A percentile compares a stretch with the other conserved stretches of the same genome.
These are phyloP conservation scores for Metschnikowia lunata DNA, from an alignment of 805 yeast genomes.

Conservation along the genomic window DNA sequence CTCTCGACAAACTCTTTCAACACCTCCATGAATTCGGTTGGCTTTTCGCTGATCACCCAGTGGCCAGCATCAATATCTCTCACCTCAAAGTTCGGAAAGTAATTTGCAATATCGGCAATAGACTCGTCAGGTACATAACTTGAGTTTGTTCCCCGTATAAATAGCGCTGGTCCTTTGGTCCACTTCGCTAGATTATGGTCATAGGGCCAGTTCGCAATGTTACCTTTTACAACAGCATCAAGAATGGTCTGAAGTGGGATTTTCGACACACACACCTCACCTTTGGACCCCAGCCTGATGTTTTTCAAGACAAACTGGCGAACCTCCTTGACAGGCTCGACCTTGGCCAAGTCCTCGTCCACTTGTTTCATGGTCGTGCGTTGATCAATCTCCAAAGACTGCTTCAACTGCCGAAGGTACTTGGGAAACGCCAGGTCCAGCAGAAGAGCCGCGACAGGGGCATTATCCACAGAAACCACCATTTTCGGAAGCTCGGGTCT, in stretches of 20 bases:
- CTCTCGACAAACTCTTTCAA: slow-evolving; percentile 60
- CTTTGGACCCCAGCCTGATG: slow-evolving; percentile 42
- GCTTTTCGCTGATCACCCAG: slow-evolving; percentile 89
- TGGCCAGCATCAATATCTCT: slow-evolving; percentile 83
- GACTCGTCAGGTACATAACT: slow-evolving; percentile 79
- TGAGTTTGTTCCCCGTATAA: slow-evolving; percentile 75
- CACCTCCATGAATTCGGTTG: slow-evolving; percentile 62
- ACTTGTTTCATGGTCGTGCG: slow-evolving; percentile 60
- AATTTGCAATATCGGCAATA: slow-evolving; percentile 64
- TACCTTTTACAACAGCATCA: slow-evolving; percentile 57
- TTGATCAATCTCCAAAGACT: slow-evolving; percentile 46
- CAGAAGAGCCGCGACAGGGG: slow-evolving; percentile 64
- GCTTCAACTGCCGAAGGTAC: slow-evolving; percentile 60
- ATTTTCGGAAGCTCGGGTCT: slow-evolving; percentile 57
- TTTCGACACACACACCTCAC: slow-evolving; percentile 44
- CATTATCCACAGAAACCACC: slow-evolving; percentile 80
- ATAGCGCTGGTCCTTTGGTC: slow-evolving; percentile 63
- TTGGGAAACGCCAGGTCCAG: slow-evolving; percentile 56
- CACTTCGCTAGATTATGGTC: slow-evolving; percentile 50
- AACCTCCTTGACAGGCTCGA: slow-evolving; percentile 56
- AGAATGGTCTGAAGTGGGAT: slow-evolving; percentile 73
- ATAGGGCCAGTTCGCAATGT: slow-evolving; percentile 75
- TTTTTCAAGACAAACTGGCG: slow-evolving; percentile 79
- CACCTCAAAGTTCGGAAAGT: slow-evolving; percentile 73
- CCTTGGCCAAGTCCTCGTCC: slow-evolving; percentile 53